A percentile compares a stretch with the other conserved stretches of the same genome.
Evolutionary conservation across 257 asterid species (phyloP).

Genomic region (Solanum arcanum): DNA sequence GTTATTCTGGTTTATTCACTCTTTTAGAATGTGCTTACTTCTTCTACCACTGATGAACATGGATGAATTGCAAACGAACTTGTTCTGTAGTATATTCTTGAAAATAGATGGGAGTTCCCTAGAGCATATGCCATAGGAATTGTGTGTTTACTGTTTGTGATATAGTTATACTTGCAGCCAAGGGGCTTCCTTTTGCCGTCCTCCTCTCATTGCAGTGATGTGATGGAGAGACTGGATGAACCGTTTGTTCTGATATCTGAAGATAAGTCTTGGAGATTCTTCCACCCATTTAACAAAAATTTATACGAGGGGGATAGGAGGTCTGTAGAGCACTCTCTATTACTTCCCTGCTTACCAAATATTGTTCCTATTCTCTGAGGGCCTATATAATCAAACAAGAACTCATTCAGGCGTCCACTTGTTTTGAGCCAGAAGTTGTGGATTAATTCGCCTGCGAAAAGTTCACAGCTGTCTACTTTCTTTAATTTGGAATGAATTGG

Average conservation of each 20-base stretch:
- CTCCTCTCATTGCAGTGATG: not conserved
- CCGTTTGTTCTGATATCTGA: not conserved
- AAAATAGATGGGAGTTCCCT: not conserved
- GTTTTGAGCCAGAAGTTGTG: not conserved
- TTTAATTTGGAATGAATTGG: not conserved
- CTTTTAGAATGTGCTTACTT: not conserved
- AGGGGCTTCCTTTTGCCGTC: not conserved
- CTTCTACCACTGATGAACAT: not conserved
- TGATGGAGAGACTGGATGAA: not conserved
- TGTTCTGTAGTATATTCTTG: not conserved
- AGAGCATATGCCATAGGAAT: not conserved
- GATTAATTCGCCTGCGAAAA: no score
- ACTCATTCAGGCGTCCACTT: not conserved
- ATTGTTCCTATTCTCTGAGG: not conserved
- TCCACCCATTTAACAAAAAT: not conserved
- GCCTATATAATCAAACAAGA: not conserved
- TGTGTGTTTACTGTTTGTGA: not conserved
- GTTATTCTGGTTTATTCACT: not conserved
- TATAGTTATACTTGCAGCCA: not conserved
- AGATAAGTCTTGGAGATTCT: not conserved
- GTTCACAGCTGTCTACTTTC: not conserved
- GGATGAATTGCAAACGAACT: not conserved
- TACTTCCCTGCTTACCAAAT: not conserved
- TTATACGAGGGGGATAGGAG: not conserved
- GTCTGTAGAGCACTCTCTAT: not conserved